A percentile compares a stretch with the other conserved stretches of the same genome.
These are phyloP conservation scores for Salix caprea DNA, from an alignment of 345 rosid genomes.

Conservation along the genomic window DNA sequence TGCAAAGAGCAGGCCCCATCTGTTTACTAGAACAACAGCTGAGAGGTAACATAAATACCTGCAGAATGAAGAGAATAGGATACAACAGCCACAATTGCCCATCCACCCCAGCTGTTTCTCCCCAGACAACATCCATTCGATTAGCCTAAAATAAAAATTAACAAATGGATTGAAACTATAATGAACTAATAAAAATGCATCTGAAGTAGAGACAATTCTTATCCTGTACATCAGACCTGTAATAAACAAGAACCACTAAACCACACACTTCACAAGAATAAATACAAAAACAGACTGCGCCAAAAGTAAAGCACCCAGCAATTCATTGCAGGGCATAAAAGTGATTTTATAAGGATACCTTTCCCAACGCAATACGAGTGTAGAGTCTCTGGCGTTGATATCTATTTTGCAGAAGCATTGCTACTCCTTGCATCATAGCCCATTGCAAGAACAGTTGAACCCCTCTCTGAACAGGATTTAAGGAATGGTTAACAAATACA, in stretches of 20 bases:
- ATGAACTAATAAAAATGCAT: background rate
- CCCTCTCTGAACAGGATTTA: conserved; percentile 64
- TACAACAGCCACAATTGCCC: conserved; percentile 94
- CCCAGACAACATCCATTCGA: conserved; percentile 99
- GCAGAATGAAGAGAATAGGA: conserved; percentile 86
- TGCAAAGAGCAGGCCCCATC: background rate
- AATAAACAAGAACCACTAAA: background rate
- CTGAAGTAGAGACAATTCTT: background rate
- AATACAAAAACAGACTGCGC: background rate
- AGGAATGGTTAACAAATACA: conserved; percentile 9
- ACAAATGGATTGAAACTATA: background rate
- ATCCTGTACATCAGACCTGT: conserved; percentile 1
- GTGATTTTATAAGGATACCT: conserved; percentile 40
- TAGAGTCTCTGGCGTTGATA: conserved; percentile 98
- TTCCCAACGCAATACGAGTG: conserved; percentile 96
- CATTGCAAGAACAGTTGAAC: conserved; percentile 97
- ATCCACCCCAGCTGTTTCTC: conserved; percentile 97
- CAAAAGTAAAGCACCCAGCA: conserved; percentile 6
- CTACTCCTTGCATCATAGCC: conserved; percentile 99
- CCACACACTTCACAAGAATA: background rate
- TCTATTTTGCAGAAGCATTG: conserved; percentile 97
- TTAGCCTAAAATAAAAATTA: conserved; percentile 58
- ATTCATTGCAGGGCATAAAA: background rate
- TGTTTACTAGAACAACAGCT: background rate
- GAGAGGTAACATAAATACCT: conserved; percentile 44